Evolutionary conservation across 2,329 filamentous ascomycete species (phyloP).

Genomic region (Beauveria sp.): DNA sequence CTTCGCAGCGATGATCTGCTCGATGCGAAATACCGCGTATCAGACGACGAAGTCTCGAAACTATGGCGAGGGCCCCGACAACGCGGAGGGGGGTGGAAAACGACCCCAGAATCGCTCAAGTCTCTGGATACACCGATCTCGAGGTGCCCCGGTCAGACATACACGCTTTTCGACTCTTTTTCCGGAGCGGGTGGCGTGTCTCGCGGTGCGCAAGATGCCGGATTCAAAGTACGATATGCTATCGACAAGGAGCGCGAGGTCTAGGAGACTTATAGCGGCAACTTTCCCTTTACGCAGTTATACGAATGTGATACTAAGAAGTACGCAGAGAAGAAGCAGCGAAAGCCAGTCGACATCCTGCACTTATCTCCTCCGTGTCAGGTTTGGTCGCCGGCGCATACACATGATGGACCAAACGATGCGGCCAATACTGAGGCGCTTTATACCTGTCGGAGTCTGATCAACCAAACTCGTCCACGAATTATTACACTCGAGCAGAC

Average conservation of each 20-base stretch:
- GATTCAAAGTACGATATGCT: conserved; percentile 51
- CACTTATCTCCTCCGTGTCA: conserved; percentile 76
- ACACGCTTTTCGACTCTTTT: conserved; percentile 65
- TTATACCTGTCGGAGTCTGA: conserved; percentile 44
- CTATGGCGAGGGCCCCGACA: neutral
- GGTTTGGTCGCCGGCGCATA: conserved; percentile 66
- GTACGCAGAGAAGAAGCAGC: conserved; percentile 34
- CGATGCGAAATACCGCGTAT: conserved; percentile 19
- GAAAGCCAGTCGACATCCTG: conserved; percentile 53
- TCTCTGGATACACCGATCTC: neutral
- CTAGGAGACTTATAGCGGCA: conserved; percentile 47
- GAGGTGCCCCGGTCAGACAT: conserved; percentile 33
- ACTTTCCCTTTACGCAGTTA: conserved; percentile 47
- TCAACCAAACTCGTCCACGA: conserved; percentile 54
- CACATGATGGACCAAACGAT: conserved; percentile 58
- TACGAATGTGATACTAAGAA: conserved; percentile 39
- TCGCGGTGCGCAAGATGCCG: conserved; percentile 49
- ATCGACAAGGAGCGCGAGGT: conserved; percentile 57
- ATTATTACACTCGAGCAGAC: conserved; percentile 76
- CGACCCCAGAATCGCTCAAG: neutral
- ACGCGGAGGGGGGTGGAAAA: conserved; percentile 11
- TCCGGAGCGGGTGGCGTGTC: conserved; percentile 67
- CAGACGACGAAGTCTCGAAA: neutral
- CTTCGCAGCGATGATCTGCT: conserved; percentile 24
- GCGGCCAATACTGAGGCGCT: conserved; percentile 58